Conservation (phyloP, 2,329 filamentous ascomycete genomes). For the Fusarium lyarnte region DNA sequence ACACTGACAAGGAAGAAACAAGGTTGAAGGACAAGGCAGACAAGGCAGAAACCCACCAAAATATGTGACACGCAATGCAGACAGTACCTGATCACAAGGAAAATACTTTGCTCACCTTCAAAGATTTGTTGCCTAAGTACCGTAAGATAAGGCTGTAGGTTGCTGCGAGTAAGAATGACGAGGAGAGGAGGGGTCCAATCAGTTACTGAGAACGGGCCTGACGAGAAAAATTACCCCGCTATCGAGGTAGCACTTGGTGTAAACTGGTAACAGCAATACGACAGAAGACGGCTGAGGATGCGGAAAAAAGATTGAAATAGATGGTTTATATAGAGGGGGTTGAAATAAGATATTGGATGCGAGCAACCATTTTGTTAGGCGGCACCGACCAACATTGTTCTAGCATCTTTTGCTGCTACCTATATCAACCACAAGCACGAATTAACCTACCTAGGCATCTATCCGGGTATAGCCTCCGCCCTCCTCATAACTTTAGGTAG, state of each 20-base stretch:
- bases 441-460: background rate
- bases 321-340: background rate
- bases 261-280: constrained; percentile 2
- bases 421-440: background rate
- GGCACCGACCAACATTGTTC: background rate
- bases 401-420: background rate
- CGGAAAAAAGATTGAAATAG: background rate
- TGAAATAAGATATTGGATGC: background rate
- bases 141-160: constrained; percentile 20
- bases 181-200: constrained; percentile 42
- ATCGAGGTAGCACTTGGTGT: constrained; percentile 26
- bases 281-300: background rate
- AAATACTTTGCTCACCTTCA: constrained; percentile 39
- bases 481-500: background rate
- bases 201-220: constrained; percentile 29
- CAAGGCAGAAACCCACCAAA: constrained; percentile 29
- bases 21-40: constrained; percentile 15
- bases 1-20: background rate
- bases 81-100: constrained; percentile 29
- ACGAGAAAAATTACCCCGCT: constrained; percentile 41
- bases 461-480: constrained; percentile 4
- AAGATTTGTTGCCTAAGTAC: constrained; percentile 34
- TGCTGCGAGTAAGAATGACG: constrained; percentile 36
- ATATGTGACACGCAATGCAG: constrained; percentile 26
- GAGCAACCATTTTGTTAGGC: background rate